Evolutionary conservation across 257 asterid species (phyloP), one percentile per base, ranked within the genome.

Genomic region (Przewalskia tangutica): DNA sequence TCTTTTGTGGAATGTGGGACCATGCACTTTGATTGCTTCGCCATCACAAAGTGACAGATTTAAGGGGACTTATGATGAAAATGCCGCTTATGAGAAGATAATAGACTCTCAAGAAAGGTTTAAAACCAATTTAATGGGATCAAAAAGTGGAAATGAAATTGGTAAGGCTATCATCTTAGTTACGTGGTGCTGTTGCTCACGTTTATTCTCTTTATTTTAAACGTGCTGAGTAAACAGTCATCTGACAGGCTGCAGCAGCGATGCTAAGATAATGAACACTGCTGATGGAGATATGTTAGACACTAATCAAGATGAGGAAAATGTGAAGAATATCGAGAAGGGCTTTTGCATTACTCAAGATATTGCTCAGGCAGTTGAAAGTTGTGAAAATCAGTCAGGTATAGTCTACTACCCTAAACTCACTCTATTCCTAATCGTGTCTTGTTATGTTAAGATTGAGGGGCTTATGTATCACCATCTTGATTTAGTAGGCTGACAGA

Each of bases 1-100:
- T 77, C 80, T 79, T 77, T 65, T 76, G 23, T 87, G 91, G 91
- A 87, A 87, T 51, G 87, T 87, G 78, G 87, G 86, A 50, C 86
- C 85, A 7, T 81, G 70, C 68, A 60, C 59, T 59, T 81, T 77
- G 65, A 64, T 82, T 77, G 75, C 63, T 44, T 59, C 87, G 32
- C 87, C 86, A 34, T 84, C 90, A 63, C 67, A 60, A 80, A 62
- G 87, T 51, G 76, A 82, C 58, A 79, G 86, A 44, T 85, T 84
- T 77, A 71, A 62, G 76, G 88, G 80, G 60, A 64, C 58, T 63
- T 82, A 81, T 60, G 89, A 84, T 62, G 78, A 77, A 44, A 84
- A 82, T 9, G 71, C 51, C 55, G 79, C 76, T 64, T 83, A 82
- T 51, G 88, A 60, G 55, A 88, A 79, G 54, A 65, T 85, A 65